Percentiles rank a stretch among this genome's conserved stretches.
phyloP scores from a whole-genome alignment of 345 rosid species.

The Alliaria petiolata region DNA sequence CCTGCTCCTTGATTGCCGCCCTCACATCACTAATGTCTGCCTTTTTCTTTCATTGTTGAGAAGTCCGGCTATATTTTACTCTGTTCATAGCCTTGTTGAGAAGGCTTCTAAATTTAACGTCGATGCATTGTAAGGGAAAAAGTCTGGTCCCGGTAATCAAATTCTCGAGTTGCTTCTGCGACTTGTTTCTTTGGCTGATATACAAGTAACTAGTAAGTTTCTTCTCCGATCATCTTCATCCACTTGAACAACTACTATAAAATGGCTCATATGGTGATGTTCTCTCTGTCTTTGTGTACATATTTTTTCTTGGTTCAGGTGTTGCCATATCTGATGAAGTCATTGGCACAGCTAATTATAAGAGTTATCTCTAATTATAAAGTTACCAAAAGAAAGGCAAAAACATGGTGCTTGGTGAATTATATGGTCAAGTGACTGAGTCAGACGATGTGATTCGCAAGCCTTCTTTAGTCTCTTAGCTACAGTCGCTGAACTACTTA shows the following conservation, averaged over 20 bases:
- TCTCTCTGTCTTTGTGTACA: neutral
- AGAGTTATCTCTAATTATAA: constrained; percentile 45
- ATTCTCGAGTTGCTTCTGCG: constrained; percentile 69
- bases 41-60: constrained; percentile 76
- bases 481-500: constrained; percentile 74
- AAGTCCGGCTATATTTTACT: constrained; percentile 78
- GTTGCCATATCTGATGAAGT: constrained; percentile 77
- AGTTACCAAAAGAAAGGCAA: constrained; percentile 77
- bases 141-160: constrained; percentile 60
- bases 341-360: constrained; percentile 68
- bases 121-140: constrained; percentile 57
- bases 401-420: constrained; percentile 70
- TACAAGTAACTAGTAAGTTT: constrained; percentile 75
- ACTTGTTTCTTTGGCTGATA: constrained; percentile 76
- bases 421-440: constrained; percentile 72
- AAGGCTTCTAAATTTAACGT: constrained; percentile 50
- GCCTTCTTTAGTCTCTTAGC: constrained; percentile 82
- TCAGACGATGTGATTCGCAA: constrained; percentile 95
- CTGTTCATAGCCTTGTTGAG: constrained; percentile 70
- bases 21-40: constrained; percentile 46
- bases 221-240: neutral
- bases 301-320: constrained; percentile 40
- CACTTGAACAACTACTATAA: neutral
- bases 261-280: neutral
- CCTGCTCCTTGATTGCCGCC: constrained; percentile 74